phyloP scores from a whole-genome alignment of 768 basidiomycete species.

The Lentinula lateritia region DNA sequence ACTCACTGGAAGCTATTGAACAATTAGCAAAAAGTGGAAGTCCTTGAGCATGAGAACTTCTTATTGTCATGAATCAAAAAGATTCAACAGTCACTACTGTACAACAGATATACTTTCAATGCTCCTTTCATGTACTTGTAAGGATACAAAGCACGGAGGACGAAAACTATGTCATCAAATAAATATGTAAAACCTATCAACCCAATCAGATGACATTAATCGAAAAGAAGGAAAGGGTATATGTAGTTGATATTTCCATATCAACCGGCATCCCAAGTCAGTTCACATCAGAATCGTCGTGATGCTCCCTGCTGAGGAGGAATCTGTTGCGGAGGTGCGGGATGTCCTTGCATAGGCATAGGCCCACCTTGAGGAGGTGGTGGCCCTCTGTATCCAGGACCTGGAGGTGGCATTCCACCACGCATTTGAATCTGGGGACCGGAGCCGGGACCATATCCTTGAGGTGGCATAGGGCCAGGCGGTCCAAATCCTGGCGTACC shows the following conservation, averaged over 20 bases:
- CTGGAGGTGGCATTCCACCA: slow-evolving; percentile 18
- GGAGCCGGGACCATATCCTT: slow-evolving; percentile 16
- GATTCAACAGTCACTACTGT: background rate
- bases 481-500: slow-evolving; percentile 13
- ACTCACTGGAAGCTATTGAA: slow-evolving; percentile 12
- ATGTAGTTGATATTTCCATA: background rate
- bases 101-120: slow-evolving; percentile 4
- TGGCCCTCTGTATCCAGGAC: slow-evolving; percentile 12
- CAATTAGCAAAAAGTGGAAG: slow-evolving; percentile 9
- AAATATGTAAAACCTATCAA: background rate
- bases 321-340: slow-evolving; percentile 14
- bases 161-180: background rate
- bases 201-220: background rate
- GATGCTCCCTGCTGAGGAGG: slow-evolving; percentile 15
- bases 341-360: slow-evolving; percentile 9
- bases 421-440: slow-evolving; percentile 24
- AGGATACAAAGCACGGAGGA: background rate
- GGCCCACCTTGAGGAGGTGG: slow-evolving; percentile 22
- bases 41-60: background rate
- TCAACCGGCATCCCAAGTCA: background rate
- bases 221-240: background rate
- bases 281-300: background rate
- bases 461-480: slow-evolving; percentile 15
- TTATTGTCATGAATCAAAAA: background rate
- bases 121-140: background rate